Evolutionary conservation across 2,329 filamentous ascomycete genomes (phyloP), one percentile per base, ranked within the genome.

Genomic region (Colletotrichum scovillei): DNA sequence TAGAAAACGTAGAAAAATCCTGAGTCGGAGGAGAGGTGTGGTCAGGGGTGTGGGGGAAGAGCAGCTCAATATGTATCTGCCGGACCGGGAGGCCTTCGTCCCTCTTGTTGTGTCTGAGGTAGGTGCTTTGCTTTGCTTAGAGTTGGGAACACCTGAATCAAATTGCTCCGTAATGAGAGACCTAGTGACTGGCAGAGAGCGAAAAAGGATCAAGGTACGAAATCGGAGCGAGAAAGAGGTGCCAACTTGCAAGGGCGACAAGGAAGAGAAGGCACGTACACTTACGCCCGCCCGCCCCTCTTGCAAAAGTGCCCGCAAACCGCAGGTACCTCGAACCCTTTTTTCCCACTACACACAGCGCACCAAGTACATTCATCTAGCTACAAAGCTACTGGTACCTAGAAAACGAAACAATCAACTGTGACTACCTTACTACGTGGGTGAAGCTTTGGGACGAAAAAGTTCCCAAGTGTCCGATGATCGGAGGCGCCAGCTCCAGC

Each of bases 401-500:
- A 19, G 42, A 8, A 22, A 35, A 49, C 46, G 35, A 14, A 65
- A 63, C 19, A 49, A 63, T 7, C 30, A 49, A n/a, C 19, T n/a
- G 19, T 49, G 42, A 49, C 19, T 22, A 35, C 9, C 24, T 2
- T 35, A 19, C 14, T 42, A 42, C 38, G 14, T 42, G 38, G 38
- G 38, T 42, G 62, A 73, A 67, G 69, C 67, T 74, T 63, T 68
- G 63, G 49, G 55, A 63, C 53, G 65, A 58, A 56, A 46, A 16
- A 5, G 16, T 14, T 62, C 46, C 60, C 38, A 42, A 69, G 52
- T 60, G 55, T 77, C 80, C 81, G 81, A 82, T 80, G 26, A 77
- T 82, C 80, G 81, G 80, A 81, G 78, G 42, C 42, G 49, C 38
- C 63, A 72, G 68, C 55, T 62, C 53, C 56, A 68, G 73, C 63